phyloP scores from a whole-genome alignment of 83 land plant species.

The Thuja plicata region DNA sequence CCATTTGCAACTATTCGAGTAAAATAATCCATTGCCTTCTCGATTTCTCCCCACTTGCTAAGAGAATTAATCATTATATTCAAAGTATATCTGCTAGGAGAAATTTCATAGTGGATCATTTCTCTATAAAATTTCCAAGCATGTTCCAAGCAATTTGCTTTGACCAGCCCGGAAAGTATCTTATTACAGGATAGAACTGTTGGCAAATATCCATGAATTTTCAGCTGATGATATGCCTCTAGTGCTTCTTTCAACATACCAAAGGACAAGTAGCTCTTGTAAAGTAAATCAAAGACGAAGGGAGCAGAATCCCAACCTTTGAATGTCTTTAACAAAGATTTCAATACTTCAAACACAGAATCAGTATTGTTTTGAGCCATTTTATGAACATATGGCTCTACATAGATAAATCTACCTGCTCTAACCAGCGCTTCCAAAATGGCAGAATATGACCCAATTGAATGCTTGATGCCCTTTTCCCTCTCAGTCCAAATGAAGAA shows the following conservation, averaged over 20 bases:
- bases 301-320: constrained; percentile 23
- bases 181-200: constrained; percentile 60
- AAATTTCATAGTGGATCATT: constrained; percentile 30
- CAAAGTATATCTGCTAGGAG: constrained; percentile 54
- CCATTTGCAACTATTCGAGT: constrained; percentile 54
- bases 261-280: constrained; percentile 59
- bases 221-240: constrained; percentile 48
- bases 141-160: constrained; percentile 50
- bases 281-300: constrained; percentile 49
- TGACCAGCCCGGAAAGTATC: constrained; percentile 54
- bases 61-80: constrained; percentile 66
- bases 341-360: background rate
- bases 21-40: constrained; percentile 35
- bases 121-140: constrained; percentile 57
- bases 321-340: constrained; percentile 25
- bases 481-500: constrained; percentile 7
- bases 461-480: constrained; percentile 5
- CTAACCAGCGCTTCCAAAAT: constrained; percentile 12
- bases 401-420: constrained; percentile 6
- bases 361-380: background rate
- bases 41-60: constrained; percentile 53
- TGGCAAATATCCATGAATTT: constrained; percentile 28
- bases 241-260: constrained; percentile 54
- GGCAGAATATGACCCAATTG: constrained; percentile 11
- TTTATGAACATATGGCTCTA: constrained; percentile 4